Evolutionary conservation across 768 basidiomycete species (phyloP).

Genomic region (Boletus rex-veris): DNA sequence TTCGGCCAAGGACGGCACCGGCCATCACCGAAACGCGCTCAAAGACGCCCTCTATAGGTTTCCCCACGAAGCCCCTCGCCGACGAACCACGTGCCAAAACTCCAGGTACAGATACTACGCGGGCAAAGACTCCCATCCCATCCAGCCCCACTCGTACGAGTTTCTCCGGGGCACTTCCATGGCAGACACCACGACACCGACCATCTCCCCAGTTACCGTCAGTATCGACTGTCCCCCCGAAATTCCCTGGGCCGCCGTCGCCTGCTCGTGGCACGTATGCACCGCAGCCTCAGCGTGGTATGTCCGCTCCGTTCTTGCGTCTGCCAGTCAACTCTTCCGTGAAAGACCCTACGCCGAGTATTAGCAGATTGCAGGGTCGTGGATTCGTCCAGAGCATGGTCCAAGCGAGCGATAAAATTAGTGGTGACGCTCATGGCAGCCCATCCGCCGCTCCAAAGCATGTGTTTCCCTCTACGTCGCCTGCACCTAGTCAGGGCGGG

Average conservation of each 20-base stretch:
- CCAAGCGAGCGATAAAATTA: slow-evolving; percentile 58
- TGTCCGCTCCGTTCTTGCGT: slow-evolving; percentile 61
- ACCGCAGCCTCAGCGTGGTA: slow-evolving; percentile 38
- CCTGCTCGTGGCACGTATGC: slow-evolving; percentile 41
- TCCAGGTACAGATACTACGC: slow-evolving; percentile 13
- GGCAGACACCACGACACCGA: slow-evolving; percentile 28
- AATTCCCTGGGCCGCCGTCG: slow-evolving; percentile 34
- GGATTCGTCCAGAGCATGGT: slow-evolving; percentile 86
- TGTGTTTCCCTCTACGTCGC: slow-evolving; percentile 26
- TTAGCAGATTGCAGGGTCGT: slow-evolving; percentile 77
- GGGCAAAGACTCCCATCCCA: slow-evolving; percentile 19
- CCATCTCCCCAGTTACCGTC: slow-evolving; percentile 31
- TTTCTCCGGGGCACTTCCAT: slow-evolving; percentile 16
- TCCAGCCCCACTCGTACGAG: slow-evolving; percentile 14
- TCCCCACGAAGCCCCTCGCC: slow-evolving; percentile 8
- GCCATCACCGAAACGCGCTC: slow-evolving; percentile 12
- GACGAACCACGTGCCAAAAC: slow-evolving; percentile 24
- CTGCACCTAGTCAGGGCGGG: slow-evolving; percentile 33
- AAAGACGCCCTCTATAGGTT: slow-evolving; percentile 18
- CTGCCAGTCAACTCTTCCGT: slow-evolving; percentile 35
- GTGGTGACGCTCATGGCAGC: slow-evolving; percentile 33
- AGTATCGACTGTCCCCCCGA: slow-evolving; percentile 25
- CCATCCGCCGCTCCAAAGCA: slow-evolving; percentile 27
- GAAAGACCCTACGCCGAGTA: slow-evolving; percentile 78
- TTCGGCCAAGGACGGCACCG: slow-evolving; percentile 9